phyloP scores from a whole-genome alignment of 2,329 filamentous ascomycete species.

The Ustulina deusta region DNA sequence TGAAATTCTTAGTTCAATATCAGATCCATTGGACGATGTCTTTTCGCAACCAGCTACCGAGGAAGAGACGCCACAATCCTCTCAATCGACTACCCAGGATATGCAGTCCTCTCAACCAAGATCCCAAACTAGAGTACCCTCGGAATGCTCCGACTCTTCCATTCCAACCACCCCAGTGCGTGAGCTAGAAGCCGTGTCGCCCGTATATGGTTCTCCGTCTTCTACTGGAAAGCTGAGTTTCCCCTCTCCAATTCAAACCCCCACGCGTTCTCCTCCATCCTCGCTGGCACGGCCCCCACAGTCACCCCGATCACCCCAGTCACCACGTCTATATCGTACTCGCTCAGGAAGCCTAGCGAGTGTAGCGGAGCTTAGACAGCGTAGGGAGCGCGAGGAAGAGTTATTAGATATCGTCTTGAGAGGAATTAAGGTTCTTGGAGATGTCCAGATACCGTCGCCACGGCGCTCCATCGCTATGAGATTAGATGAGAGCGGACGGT shows the following conservation, averaged over 20 bases:
- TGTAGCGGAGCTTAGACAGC: constrained; percentile 42
- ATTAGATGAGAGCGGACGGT: constrained; percentile 56
- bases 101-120: constrained; percentile 30
- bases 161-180: constrained; percentile 14
- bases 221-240: constrained; percentile 22
- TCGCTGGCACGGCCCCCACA: constrained; percentile 13
- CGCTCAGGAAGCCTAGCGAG: constrained; percentile 47
- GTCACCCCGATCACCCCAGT: neutral
- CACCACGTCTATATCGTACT: constrained; percentile 45
- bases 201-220: constrained; percentile 10
- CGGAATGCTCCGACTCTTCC: constrained; percentile 17
- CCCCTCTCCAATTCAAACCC: constrained; percentile 23
- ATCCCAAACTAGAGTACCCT: constrained; percentile 25
- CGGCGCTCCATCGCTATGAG: constrained; percentile 51
- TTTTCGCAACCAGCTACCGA: constrained; percentile 38
- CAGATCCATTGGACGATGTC: constrained; percentile 31
- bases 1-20: constrained; percentile 30
- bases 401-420: constrained; percentile 54
- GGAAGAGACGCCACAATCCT: constrained; percentile 41
- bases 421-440: constrained; percentile 51
- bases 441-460: neutral
- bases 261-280: constrained; percentile 12
- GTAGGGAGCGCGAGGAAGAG: constrained; percentile 49
- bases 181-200: constrained; percentile 4
- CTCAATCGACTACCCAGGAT: constrained; percentile 32